Base-by-base conservation (phyloP, 805 yeast genomes). In the Saccharomycopsis sp. region DNA sequence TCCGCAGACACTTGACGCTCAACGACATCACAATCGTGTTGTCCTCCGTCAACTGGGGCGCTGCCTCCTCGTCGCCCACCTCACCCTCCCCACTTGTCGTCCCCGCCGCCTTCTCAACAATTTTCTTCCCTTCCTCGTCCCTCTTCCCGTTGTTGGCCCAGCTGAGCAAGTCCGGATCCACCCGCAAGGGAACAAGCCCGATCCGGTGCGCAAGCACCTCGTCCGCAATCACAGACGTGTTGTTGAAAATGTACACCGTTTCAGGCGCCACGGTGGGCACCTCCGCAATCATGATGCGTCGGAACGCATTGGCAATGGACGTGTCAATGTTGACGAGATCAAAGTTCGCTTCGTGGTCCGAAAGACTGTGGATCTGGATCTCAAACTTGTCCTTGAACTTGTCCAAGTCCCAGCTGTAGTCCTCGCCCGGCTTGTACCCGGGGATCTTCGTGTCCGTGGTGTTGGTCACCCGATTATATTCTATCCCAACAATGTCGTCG, bases 191-290 rank as follows among this genome's bases (percentile, higher is more conserved):
- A 37, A 89, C 71, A 50, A 92, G 69, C 36, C 98, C 98, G 48
- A 92, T 78, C 67, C 98, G 77, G 58, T 86, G 96, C 4, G 98
- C 89, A 50, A 92, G 71, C 15, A 92, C 96, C 65, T 92, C 98
- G 60, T 92, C 98, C 61, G 88, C 96, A 49, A 92, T 85, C 36
- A 92, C 96, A 1, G 96, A 85, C 1, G 98, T 92, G 62, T 92
- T 92, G 69, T 86, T 89, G 66, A 82, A 82, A 45, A 92, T 73
- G 58, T 80, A 87, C 13, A 92, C 86, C 48, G 84, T 76, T 61
- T 92, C 98, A 17, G 95, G 82, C 12, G 98, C 97, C 35, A 89
- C 94, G 2, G 92, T 74, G 16, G 98, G 98, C 30, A 92, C 95
- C 59, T 92, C 98, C 1, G 96, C 75, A 41, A 92, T 78, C 97